Base-by-base conservation (phyloP, 768 basidiomycete species). In the Amanita pseudoporphyria region DNA sequence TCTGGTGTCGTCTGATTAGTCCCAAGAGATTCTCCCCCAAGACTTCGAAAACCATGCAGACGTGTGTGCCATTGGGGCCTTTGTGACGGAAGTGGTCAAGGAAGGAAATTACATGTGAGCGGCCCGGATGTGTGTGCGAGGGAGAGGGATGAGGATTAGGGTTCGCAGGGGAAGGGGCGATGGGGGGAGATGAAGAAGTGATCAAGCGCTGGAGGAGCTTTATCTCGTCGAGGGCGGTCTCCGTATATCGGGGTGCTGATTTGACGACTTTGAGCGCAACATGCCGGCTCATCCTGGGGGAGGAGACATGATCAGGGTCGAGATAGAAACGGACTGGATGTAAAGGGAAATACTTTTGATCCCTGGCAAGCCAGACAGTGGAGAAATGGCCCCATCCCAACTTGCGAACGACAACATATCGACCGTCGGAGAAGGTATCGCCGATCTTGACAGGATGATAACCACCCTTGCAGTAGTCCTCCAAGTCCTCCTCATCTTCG, bases 21-120 rank as follows among this genome's bases (percentile, higher is more conserved):
- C 87, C 93, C 2, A 98, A 79, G 2, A 99, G 73, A 63, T 95
- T 97, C 69, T 99, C 95, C 53, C 95, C 96, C 7, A 99, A 78
- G 21, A 98, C 96, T 66, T 99, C 96, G 60, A 97, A 97, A 12
- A 96, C 93, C 96, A 99, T 98, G 76, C 96, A 98, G 57, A 99
- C 88, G 67, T 99, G 96, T 13, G 79, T 84, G 32, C 96, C 96
- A 64, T 99, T 96, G 9, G 93, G 93, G 1, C 96, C 96, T 53
- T 87, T 87, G 68, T 98, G 96, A 22, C 84, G 79, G 66, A 99
- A 99, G 64, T 98, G 92, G 70, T 99, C 95, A 41, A 98, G 85
- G 64, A 98, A 91, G 12, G 87, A 89, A 64, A 99, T 94, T 65
- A 97, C 95, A 63, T 99, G 96, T 16, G 85, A 83, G 53, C 90